phyloP scores from a whole-genome alignment of 1,284 basidiomycete genomes.

The Ustilago tritici region DNA sequence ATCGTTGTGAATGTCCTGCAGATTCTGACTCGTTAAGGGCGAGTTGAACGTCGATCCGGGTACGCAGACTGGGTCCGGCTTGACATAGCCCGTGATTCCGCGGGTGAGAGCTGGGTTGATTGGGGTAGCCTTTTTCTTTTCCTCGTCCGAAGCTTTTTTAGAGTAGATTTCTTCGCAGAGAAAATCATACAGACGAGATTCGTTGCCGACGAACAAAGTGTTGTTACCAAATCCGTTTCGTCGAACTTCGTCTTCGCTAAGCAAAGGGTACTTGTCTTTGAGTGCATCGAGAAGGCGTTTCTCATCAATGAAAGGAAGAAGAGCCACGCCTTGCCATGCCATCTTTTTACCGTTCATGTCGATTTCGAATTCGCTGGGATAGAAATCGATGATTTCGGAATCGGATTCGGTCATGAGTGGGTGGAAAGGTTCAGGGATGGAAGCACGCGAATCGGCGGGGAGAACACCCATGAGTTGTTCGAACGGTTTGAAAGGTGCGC shows the following conservation, averaged over 20 bases:
- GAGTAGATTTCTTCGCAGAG: slow-evolving; percentile 86
- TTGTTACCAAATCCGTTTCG: slow-evolving; percentile 89
- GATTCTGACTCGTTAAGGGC: slow-evolving; percentile 73
- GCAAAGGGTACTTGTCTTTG: slow-evolving; percentile 77
- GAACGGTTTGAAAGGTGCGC: slow-evolving; percentile 93
- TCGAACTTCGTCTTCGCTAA: slow-evolving; percentile 83
- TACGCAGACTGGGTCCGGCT: slow-evolving; percentile 87
- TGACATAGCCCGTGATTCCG: slow-evolving; percentile 83
- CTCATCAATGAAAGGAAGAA: slow-evolving; percentile 95
- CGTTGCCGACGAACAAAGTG: slow-evolving; percentile 85
- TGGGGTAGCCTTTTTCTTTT: slow-evolving; percentile 65
- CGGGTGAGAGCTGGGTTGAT: slow-evolving; percentile 80
- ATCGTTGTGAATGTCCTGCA: slow-evolving; percentile 85
- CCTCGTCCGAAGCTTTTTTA: slow-evolving; percentile 72
- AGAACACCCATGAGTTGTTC: slow-evolving; percentile 99
- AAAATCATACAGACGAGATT: slow-evolving; percentile 85
- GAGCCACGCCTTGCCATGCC: slow-evolving; percentile 98
- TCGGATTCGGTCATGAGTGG: slow-evolving; percentile 86
- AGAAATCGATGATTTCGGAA: slow-evolving; percentile 96
- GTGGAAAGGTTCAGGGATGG: slow-evolving; percentile 89
- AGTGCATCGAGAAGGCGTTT: slow-evolving; percentile 80
- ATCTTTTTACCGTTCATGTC: slow-evolving; percentile 99
- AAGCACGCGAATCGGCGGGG: slow-evolving; percentile 87
- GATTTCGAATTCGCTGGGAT: slow-evolving; percentile 89
- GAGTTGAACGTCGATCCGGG: slow-evolving; percentile 90